These are phyloP conservation scores for Paraglomus brasilianum DNA, from an alignment of 192 early-diverging fungal genomes.

Conservation along the genomic window DNA sequence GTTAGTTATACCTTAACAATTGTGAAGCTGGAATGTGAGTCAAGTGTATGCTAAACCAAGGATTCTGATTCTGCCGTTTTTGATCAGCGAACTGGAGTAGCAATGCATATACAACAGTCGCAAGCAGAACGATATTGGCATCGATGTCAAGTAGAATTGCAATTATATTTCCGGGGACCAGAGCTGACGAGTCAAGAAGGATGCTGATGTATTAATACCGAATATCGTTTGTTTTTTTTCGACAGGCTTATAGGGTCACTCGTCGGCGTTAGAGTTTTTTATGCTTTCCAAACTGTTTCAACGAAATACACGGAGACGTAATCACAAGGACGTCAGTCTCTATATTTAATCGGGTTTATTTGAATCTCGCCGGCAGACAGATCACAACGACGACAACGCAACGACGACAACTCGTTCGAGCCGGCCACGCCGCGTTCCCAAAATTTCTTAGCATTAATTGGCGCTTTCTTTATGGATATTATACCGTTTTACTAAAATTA, in stretches of 20 bases:
- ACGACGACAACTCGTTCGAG: too few species aligned
- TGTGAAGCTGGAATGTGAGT: too few species aligned
- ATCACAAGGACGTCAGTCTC: too few species aligned
- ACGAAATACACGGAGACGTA: slow-evolving; percentile 43
- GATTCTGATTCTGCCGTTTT: too few species aligned
- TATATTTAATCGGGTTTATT: slow-evolving; percentile 56
- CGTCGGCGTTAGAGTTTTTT: too few species aligned
- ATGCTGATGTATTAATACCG: too few species aligned
- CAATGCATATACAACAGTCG: slow-evolving; percentile 74
- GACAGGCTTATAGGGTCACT: slow-evolving; percentile 58
- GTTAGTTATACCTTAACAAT: too few species aligned
- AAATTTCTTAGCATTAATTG: slow-evolving; percentile 47
- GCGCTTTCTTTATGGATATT: slow-evolving; percentile 74
- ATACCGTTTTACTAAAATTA: slow-evolving; percentile 71
- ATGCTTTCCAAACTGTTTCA: too few species aligned
- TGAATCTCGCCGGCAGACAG: slow-evolving; percentile 55
- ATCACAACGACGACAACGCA: slow-evolving; percentile 6
- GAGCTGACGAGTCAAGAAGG: too few species aligned
- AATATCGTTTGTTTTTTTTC: not conserved
- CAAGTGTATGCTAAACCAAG: too few species aligned
- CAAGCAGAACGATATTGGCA: slow-evolving; percentile 72
- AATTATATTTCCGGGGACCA: too few species aligned
- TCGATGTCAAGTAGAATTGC: slow-evolving; percentile 58
- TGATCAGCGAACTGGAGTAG: slow-evolving; percentile 63
- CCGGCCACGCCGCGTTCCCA: too few species aligned